Evolutionary conservation across 352 stramenopile species (phyloP).

Genomic region (Globisporangium sylvaticum): DNA sequence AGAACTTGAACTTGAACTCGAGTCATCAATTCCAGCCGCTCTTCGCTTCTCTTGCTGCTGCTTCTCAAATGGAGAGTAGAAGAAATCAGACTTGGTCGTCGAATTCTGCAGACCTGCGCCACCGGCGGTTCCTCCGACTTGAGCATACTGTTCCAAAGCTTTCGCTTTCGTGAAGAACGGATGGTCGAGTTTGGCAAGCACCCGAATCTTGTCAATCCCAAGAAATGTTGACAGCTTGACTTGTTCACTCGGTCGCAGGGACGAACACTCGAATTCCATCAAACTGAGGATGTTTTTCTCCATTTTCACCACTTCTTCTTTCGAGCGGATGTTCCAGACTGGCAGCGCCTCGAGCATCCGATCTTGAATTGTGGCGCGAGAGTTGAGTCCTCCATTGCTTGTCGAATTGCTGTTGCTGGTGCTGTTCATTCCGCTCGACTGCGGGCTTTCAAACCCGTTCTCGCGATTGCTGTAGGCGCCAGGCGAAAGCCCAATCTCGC

Average conservation of each 20-base stretch:
- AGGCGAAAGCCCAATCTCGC: neutral
- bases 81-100: constrained; percentile 35
- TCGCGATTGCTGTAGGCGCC: neutral
- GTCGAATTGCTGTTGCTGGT: neutral
- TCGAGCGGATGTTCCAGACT: constrained; percentile 64
- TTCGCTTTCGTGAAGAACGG: constrained; percentile 36
- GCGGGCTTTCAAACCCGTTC: neutral
- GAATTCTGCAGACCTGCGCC: neutral
- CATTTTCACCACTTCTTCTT: constrained; percentile 50
- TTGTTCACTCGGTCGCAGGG: constrained; percentile 52
- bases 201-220: constrained; percentile 42
- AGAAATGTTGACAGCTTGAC: constrained; percentile 53
- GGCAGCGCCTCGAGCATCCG: constrained; percentile 7
- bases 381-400: neutral
- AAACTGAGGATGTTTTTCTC: constrained; percentile 44
- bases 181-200: constrained; percentile 26
- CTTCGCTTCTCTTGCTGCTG: constrained; percentile 26
- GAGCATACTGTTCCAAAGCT: constrained; percentile 31
- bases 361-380: neutral
- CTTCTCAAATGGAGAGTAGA: constrained; percentile 64
- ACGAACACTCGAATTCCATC: constrained; percentile 51
- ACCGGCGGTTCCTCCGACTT: neutral
- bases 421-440: neutral
- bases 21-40: constrained; percentile 10
- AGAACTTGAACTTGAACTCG: neutral